phyloP scores from a whole-genome alignment of 2,329 filamentous ascomycete genomes.

The Ceratocystiopsis minuta region DNA sequence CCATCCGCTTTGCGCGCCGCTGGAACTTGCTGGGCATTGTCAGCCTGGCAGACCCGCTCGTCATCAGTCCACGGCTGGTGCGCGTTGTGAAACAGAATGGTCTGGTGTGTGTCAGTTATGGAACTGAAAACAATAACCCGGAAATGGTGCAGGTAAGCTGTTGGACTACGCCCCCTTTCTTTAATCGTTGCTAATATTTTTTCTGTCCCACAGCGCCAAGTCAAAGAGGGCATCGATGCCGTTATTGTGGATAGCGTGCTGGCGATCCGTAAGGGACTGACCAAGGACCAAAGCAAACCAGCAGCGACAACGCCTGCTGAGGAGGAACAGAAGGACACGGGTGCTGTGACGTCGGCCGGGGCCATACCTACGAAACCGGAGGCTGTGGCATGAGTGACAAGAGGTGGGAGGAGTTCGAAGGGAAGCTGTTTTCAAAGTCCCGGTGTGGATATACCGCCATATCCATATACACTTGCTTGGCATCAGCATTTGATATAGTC shows the following conservation, averaged over 20 bases:
- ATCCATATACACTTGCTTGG: too few relatives aligned
- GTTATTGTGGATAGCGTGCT: slow-evolving; percentile 94
- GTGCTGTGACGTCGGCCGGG: too few relatives aligned
- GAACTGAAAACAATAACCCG: slow-evolving; percentile 75
- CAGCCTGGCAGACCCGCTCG: slow-evolving; percentile 69
- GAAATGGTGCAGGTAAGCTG: slow-evolving; percentile 60
- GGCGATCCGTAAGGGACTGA: slow-evolving; percentile 79
- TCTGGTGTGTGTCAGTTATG: slow-evolving; percentile 88
- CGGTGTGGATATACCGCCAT: too few relatives aligned
- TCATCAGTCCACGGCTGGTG: slow-evolving; percentile 75
- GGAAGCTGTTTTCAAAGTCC: too few relatives aligned
- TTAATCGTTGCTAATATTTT: not conserved
- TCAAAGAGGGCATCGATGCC: slow-evolving; percentile 87
- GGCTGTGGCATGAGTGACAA: too few relatives aligned
- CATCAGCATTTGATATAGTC: too few relatives aligned
- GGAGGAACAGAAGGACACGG: too few relatives aligned
- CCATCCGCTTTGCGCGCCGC: slow-evolving; percentile 78
- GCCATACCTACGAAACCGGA: too few relatives aligned
- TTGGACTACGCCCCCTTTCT: not conserved
- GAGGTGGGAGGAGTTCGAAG: too few relatives aligned
- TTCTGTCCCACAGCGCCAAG: slow-evolving; percentile 47
- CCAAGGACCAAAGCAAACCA: slow-evolving; percentile 18
- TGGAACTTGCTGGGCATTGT: slow-evolving; percentile 95
- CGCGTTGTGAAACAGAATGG: slow-evolving; percentile 88
- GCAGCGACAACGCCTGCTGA: not conserved